phyloP scores from a whole-genome alignment of 768 basidiomycete species.

The Termitomyces bulborhizus region DNA sequence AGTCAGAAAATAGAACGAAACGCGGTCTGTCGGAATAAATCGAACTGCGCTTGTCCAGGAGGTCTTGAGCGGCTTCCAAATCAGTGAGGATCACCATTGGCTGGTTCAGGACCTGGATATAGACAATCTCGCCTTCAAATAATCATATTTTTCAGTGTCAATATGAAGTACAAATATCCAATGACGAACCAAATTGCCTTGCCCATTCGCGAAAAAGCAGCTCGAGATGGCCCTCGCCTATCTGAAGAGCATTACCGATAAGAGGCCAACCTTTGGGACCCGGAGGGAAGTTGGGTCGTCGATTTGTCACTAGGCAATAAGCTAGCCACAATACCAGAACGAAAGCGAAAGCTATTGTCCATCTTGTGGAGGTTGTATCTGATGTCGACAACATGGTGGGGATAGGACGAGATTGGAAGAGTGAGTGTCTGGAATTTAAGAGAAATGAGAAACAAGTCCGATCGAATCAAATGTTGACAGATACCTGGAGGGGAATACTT shows the following conservation, averaged over 20 bases:
- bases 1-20: constrained; percentile 40
- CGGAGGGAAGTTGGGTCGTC: constrained; percentile 31
- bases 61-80: constrained; percentile 33
- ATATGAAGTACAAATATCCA: not conserved
- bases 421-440: constrained; percentile 7
- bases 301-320: constrained; percentile 18
- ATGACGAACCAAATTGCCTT: constrained; percentile 34
- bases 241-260: constrained; percentile 42
- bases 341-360: constrained; percentile 10
- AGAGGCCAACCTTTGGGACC: constrained; percentile 40
- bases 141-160: not conserved
- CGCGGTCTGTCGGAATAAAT: constrained; percentile 49
- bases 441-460: constrained; percentile 8
- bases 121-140: constrained; percentile 35
- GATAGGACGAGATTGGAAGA: not conserved
- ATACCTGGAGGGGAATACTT: constrained; percentile 5
- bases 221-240: constrained; percentile 33
- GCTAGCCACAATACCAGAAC: constrained; percentile 11
- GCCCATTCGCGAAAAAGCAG: constrained; percentile 36
- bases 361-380: constrained; percentile 1
- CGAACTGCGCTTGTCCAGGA: constrained; percentile 49
- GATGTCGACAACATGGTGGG: constrained; percentile 6
- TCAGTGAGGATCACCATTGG: constrained; percentile 47
- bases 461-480: constrained; percentile 11
- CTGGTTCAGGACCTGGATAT: constrained; percentile 35